A percentile compares a stretch with the other conserved stretches of the same genome.
Evolutionary conservation across 2,329 filamentous ascomycete genomes (phyloP).

Genomic region (Cordyceps cateniannulata): DNA sequence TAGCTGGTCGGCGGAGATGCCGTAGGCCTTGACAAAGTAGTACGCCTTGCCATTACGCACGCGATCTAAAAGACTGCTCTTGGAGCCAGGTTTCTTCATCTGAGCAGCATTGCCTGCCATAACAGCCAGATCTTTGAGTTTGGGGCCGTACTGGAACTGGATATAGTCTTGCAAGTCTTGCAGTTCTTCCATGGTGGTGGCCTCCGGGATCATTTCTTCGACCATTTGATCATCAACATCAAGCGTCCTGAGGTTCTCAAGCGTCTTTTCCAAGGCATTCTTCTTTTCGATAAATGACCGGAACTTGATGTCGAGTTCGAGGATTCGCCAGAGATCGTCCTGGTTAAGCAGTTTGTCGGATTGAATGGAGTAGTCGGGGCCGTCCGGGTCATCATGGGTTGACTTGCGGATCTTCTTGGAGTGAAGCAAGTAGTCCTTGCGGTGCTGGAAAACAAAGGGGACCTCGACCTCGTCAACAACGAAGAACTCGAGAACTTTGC

Average conservation of each 20-base stretch:
- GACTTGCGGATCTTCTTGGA: constrained; percentile 63
- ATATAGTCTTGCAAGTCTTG: constrained; percentile 96
- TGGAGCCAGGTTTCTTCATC: constrained; percentile 74
- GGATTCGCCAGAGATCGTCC: constrained; percentile 89
- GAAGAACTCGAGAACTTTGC: constrained; percentile 91
- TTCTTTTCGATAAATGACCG: constrained; percentile 88
- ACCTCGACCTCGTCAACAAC: constrained; percentile 92
- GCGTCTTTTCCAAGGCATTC: constrained; percentile 74
- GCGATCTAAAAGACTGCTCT: constrained; percentile 74
- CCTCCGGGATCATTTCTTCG: constrained; percentile 72
- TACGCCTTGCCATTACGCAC: constrained; percentile 76
- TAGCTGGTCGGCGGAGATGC: constrained; percentile 81
- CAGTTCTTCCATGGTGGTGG: constrained; percentile 85
- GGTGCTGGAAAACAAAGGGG: constrained; percentile 95
- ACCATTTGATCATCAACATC: constrained; percentile 67
- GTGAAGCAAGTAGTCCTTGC: constrained; percentile 95
- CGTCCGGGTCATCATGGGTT: constrained; percentile 59
- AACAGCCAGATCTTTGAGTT: constrained; percentile 72
- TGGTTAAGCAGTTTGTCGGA: constrained; percentile 88
- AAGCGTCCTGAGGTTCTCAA: constrained; percentile 61
- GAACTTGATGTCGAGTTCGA: constrained; percentile 93
- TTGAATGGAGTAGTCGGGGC: constrained; percentile 63
- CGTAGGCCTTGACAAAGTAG: constrained; percentile 79
- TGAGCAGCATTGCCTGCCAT: constrained; percentile 58
- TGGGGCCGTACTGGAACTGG: constrained; percentile 82